Evolutionary conservation across 345 rosid species (phyloP).

Genomic region (Citropsis articulata): DNA sequence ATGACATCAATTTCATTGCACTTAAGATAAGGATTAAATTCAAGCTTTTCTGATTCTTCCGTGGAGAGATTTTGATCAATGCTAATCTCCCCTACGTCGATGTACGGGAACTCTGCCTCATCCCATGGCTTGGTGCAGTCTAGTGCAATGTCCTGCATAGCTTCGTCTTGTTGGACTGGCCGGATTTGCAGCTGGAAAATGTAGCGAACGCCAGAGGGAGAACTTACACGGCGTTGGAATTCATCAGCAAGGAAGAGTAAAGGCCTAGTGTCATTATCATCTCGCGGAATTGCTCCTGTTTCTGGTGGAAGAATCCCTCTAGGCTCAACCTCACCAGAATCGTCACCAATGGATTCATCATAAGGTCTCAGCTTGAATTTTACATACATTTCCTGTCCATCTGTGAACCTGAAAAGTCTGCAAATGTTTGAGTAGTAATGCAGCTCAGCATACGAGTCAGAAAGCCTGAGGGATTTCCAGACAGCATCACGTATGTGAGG

Average conservation of each 20-base stretch:
- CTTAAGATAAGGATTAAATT: slow-evolving; percentile 51
- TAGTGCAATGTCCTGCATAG: slow-evolving; percentile 38
- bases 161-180: slow-evolving; percentile 43
- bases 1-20: slow-evolving; percentile 52
- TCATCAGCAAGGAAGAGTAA: slow-evolving; percentile 62
- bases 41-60: slow-evolving; percentile 53
- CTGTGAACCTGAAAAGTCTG: slow-evolving; percentile 52
- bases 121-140: slow-evolving; percentile 73
- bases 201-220: slow-evolving; percentile 46
- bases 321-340: slow-evolving; percentile 62
- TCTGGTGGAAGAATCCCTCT: slow-evolving; percentile 69
- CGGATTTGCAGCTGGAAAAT: slow-evolving; percentile 56
- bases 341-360: slow-evolving; percentile 42
- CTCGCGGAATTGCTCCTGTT: slow-evolving; percentile 68
- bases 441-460: slow-evolving; percentile 47
- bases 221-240: slow-evolving; percentile 45
- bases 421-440: slow-evolving; percentile 62
- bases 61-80: slow-evolving; percentile 43
- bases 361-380: slow-evolving; percentile 59
- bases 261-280: slow-evolving; percentile 49
- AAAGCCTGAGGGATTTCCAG: slow-evolving; percentile 52
- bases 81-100: slow-evolving; percentile 45
- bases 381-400: slow-evolving; percentile 60
- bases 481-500: slow-evolving; percentile 64
- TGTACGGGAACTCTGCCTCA: slow-evolving; percentile 46